phyloP scores from a whole-genome alignment of 805 yeast species.

The Hanseniaspora thailandica region DNA sequence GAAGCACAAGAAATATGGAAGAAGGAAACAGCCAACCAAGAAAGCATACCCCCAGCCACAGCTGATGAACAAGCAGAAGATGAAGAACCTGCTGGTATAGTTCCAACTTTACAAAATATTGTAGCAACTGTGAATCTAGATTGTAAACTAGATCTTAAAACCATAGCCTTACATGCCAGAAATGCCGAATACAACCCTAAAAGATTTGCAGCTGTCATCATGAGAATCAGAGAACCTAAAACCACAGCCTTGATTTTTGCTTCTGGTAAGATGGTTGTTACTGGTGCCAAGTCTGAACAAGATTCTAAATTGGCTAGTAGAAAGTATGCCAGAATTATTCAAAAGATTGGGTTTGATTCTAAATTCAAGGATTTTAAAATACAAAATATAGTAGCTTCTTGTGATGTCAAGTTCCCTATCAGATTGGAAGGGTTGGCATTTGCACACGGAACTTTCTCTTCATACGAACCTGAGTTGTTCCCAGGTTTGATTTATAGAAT shows the following conservation, averaged over 20 bases:
- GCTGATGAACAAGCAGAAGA: slow-evolving; percentile 33
- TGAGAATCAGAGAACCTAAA: slow-evolving; percentile 98
- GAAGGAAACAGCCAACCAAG: slow-evolving; percentile 15
- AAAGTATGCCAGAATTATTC: slow-evolving; percentile 95
- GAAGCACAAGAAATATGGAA: slow-evolving; percentile 32
- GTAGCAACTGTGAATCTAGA: slow-evolving; percentile 97
- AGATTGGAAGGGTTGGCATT: slow-evolving; percentile 95
- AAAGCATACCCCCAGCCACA: slow-evolving; percentile 2
- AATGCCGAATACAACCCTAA: slow-evolving; percentile 97
- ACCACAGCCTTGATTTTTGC: slow-evolving; percentile 97
- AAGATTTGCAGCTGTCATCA: slow-evolving; percentile 97
- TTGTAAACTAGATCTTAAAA: slow-evolving; percentile 88
- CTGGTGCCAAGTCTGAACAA: slow-evolving; percentile 98
- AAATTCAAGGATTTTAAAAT: slow-evolving; percentile 96
- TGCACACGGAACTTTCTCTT: slow-evolving; percentile 96
- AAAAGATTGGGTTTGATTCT: slow-evolving; percentile 93
- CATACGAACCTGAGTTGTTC: slow-evolving; percentile 94
- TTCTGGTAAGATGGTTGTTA: slow-evolving; percentile 98
- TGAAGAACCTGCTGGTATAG: slow-evolving; percentile 83
- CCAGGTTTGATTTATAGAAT: slow-evolving; percentile 98
- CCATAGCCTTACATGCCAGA: slow-evolving; percentile 96
- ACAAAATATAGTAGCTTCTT: slow-evolving; percentile 95
- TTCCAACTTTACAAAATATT: slow-evolving; percentile 85
- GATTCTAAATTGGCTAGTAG: slow-evolving; percentile 96
- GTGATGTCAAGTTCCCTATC: slow-evolving; percentile 97